Base-by-base conservation (phyloP, 352 stramenopile genomes). In the Phytophthora vignae region DNA sequence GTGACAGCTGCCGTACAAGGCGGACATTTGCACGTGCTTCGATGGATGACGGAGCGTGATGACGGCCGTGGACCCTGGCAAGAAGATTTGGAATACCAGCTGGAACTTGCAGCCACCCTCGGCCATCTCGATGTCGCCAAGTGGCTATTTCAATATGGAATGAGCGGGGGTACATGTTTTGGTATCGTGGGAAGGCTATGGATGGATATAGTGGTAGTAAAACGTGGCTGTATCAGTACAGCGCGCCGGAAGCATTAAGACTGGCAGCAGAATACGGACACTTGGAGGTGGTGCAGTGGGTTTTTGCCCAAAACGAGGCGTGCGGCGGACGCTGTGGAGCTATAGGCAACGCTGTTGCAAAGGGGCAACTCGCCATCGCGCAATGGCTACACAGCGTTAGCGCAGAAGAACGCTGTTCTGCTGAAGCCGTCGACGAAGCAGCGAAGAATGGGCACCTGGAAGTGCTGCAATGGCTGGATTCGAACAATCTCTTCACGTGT, bases 41-140 rank as follows among this genome's bases (percentile, higher is more conserved):
- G 50, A 0, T 65, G 59, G 59, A 57, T 57, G 59, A 48, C 8
- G 1, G 29, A 49, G 8, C 29, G 44, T 38, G 14, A 48, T 38
- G 44, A 50, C 2, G n/a, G 59, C 7, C 59, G 59, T 31, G 59
- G 29, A 14, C 27, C 59, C 8, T 57, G 59, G 59, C 49, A n/a
- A 58, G 25, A 29, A 29, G 25, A 29, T 2, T 29, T 29, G 25
- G 25, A 29, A 29, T 29, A 2, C 25, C 25, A 29, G 25, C 42
- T 29, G 25, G 25, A 29, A 29, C 25, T 29, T 29, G 25, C 25
- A 29, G 25, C 25, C 25, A 29, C 25, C 25, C 25, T 29, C 25
- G 42, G 42, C n/a, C 17, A 50, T 22, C 15, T 50, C 25, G 14
- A 17, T 21, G 42, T 17, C 1, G 42, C 22, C 42, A 49, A 49